Evolutionary conservation across 129 eudicot species (phyloP), one percentile per base, ranked within the genome.

Genomic region (Cynara cardunculus): DNA sequence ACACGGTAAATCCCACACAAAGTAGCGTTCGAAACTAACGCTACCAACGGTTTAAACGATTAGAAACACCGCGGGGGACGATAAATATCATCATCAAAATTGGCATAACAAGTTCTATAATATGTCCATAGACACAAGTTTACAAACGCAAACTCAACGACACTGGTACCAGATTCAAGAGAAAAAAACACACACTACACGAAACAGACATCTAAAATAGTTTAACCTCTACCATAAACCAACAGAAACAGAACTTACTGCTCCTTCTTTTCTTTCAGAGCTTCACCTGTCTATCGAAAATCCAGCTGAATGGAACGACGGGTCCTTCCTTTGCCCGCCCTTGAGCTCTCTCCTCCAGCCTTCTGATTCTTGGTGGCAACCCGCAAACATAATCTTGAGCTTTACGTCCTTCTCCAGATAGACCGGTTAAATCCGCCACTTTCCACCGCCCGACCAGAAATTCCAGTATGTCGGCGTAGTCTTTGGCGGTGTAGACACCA

Each of bases 341-440:
- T 75, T 87, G 90, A 83, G 91, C 92, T 84, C 97, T 87, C 90
- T 94, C 98, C 85, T 92, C 96, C 24, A 94, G 80, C 88, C 88
- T 82, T 81, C 96, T 85, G 41, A 94, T 90, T 79, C 96, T 94
- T 0, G 89, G 82, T 1, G 94, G 87, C 92, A 94, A 81, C 25
- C 86, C 89, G 18, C 98, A 94, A 19, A 94, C 94, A 76, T 94
- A 94, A 8, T 94, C 98, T 39, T 94, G 98, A 37, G 98, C 97
- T 69, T 88, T 90, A 9, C 87, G 85, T 32, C 97, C 98, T 74
- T 89, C 92, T 24, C 88, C 87, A 13, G 98, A 90, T 1, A 92
- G 80, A 22, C 97, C 96, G 0, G 87, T 89, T 22, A 92, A 71
- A 25, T 92, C 89, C 4, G 84, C 92, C 69, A 94, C 97, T 76